phyloP scores from a whole-genome alignment of 2,329 filamentous ascomycete species.

The Boeremia exigua region DNA sequence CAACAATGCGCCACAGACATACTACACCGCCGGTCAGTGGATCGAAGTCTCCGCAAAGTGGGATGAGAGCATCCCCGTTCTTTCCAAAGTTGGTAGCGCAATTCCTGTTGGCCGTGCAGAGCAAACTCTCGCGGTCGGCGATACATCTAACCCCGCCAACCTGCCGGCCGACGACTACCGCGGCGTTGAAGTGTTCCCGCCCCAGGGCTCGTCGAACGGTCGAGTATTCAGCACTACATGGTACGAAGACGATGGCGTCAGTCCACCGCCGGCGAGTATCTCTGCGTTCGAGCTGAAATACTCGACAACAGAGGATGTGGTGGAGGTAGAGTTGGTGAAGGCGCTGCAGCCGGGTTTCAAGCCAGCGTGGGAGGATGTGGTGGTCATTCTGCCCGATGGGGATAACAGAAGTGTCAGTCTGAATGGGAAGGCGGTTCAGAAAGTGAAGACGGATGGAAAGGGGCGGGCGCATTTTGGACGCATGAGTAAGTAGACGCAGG shows the following conservation, averaged over 20 bases:
- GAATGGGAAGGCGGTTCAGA: conserved; percentile 16
- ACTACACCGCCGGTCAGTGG: conserved; percentile 63
- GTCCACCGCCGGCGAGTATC: conserved; percentile 45
- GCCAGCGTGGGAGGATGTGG: conserved; percentile 58
- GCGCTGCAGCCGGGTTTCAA: conserved; percentile 51
- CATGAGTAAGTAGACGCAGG: not conserved
- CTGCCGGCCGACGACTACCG: conserved; percentile 61
- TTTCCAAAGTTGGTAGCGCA: conserved; percentile 62
- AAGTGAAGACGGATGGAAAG: conserved; percentile 10
- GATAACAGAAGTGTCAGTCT: conserved; percentile 51
- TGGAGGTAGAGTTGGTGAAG: conserved; percentile 53
- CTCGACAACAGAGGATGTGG: conserved; percentile 49
- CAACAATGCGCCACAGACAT: conserved; percentile 67
- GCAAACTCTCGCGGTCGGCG: conserved; percentile 60
- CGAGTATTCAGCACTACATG: conserved; percentile 53
- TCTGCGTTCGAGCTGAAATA: conserved; percentile 37
- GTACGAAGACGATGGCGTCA: conserved; percentile 65
- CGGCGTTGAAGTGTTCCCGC: conserved; percentile 64
- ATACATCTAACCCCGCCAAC: conserved; percentile 53
- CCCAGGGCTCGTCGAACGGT: conserved; percentile 48
- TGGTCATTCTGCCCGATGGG: conserved; percentile 59
- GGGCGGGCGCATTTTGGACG: conserved; percentile 8
- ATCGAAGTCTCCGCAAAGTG: conserved; percentile 58
- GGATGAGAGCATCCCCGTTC: conserved; percentile 61
- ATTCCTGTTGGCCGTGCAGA: conserved; percentile 60